Percentiles rank a stretch among this genome's conserved stretches.
phyloP scores from a whole-genome alignment of 371 early-diverging fungal species.

The Funneliformis caledonium region DNA sequence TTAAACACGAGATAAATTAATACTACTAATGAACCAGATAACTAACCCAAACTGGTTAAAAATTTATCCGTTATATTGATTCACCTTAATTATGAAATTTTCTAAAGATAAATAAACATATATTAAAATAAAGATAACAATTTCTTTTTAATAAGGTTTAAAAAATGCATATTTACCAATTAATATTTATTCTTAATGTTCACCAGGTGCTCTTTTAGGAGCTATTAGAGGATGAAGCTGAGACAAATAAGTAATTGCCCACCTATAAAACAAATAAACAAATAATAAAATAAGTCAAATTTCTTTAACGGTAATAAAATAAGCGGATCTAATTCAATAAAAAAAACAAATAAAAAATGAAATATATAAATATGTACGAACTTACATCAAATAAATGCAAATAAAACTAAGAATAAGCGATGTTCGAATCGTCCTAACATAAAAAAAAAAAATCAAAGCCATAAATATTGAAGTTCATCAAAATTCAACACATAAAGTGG shows the following conservation, averaged over 20 bases:
- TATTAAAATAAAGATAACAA: too few relatives aligned
- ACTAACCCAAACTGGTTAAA: background rate
- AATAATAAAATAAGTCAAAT: conserved; percentile 12
- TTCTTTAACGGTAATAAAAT: background rate
- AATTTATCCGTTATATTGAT: background rate
- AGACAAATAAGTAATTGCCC: conserved; percentile 75
- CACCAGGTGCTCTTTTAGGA: conserved; percentile 54
- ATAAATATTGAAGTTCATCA: background rate
- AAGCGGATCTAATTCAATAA: background rate
- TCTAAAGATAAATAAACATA: background rate
- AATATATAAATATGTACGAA: conserved; percentile 13
- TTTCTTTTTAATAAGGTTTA: background rate
- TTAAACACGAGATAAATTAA: too few relatives aligned
- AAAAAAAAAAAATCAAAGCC: conserved; percentile 4
- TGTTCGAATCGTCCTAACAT: conserved; percentile 55
- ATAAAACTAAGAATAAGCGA: conserved; percentile 64
- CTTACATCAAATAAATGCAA: conserved; percentile 66
- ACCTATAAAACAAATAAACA: conserved; percentile 53
- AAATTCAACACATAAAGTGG: background rate
- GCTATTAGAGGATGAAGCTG: conserved; percentile 73
- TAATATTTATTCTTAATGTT: background rate
- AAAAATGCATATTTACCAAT: background rate
- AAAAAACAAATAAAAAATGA: background rate
- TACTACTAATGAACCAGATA: background rate
- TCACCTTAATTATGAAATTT: background rate